A percentile compares a stretch with the other conserved stretches of the same genome.
Evolutionary conservation across 139 green algal genomes (phyloP).

Genomic region (Gonium pectorale): DNA sequence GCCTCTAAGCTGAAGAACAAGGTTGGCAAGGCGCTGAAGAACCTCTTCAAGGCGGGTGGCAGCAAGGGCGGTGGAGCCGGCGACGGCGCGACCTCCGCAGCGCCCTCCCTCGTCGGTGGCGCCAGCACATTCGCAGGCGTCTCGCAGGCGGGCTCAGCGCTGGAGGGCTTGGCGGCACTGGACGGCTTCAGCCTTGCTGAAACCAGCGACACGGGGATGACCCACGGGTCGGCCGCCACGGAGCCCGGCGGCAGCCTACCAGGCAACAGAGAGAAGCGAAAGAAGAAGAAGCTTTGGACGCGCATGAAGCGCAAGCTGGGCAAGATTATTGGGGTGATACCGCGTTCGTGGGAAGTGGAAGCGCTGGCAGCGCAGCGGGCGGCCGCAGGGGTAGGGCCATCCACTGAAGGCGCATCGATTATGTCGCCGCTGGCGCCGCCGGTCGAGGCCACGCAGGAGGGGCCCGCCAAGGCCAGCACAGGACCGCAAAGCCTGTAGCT

Average conservation of each 20-base stretch:
- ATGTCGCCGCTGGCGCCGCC: no score
- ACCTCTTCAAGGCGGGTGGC: background rate
- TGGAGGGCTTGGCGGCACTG: background rate
- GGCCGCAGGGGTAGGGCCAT: no score
- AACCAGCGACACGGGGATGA: background rate
- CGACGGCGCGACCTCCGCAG: background rate
- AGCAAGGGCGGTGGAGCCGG: background rate
- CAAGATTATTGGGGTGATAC: constrained; percentile 27
- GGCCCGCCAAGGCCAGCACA: no score
- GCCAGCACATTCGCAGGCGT: constrained; percentile 3
- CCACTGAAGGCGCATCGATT: no score
- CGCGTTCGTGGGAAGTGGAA: constrained; percentile 20
- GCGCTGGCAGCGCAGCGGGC: background rate
- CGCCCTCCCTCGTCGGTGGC: background rate
- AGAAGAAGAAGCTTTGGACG: constrained; percentile 28
- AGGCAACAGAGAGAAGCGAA: background rate
- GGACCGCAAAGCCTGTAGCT: no score
- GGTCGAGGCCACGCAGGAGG: no score
- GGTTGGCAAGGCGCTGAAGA: background rate
- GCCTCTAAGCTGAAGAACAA: constrained; percentile 1
- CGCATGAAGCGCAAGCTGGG: constrained; percentile 31
- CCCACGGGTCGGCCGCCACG: background rate
- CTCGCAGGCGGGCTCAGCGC: background rate
- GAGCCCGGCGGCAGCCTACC: background rate
- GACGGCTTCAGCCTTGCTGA: background rate